Conservation (phyloP, 371 early-diverging fungal genomes). For the Rhizomucor pusillus region DNA sequence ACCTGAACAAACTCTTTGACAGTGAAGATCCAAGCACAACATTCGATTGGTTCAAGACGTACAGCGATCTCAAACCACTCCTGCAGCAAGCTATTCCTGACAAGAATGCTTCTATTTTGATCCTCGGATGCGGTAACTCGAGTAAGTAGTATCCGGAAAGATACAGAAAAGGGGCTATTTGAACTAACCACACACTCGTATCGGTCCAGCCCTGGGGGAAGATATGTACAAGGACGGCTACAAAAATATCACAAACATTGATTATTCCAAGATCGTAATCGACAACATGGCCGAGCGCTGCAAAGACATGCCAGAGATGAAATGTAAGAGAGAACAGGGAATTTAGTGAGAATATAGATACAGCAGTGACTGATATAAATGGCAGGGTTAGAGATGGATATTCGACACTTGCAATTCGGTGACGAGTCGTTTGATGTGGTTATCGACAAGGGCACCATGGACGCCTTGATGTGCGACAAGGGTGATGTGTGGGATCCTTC, state of each 20-base stretch:
- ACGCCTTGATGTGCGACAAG: constrained; percentile 80
- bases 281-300: constrained; percentile 71
- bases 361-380: background rate
- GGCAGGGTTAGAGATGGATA: constrained; percentile 78
- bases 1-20: constrained; percentile 3
- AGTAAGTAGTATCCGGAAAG: constrained; percentile 36
- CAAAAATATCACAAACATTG: constrained; percentile 74
- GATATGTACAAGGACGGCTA: constrained; percentile 85
- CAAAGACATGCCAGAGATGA: constrained; percentile 57
- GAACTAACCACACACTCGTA: constrained; percentile 1
- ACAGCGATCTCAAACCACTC: constrained; percentile 66
- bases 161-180: too few relatives aligned
- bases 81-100: constrained; percentile 55
- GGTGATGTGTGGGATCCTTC: constrained; percentile 90
- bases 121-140: constrained; percentile 82
- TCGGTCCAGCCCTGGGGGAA: constrained; percentile 59
- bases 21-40: constrained; percentile 55
- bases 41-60: constrained; percentile 90
- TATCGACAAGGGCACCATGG: constrained; percentile 88
- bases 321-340: constrained; percentile 36
- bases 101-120: constrained; percentile 60
- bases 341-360: background rate
- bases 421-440: constrained; percentile 68
- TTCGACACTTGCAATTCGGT: constrained; percentile 63
- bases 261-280: constrained; percentile 79